These are phyloP conservation scores for Neopestalotiopsis rosae DNA, from an alignment of 2,329 filamentous ascomycete genomes.

Conservation along the genomic window DNA sequence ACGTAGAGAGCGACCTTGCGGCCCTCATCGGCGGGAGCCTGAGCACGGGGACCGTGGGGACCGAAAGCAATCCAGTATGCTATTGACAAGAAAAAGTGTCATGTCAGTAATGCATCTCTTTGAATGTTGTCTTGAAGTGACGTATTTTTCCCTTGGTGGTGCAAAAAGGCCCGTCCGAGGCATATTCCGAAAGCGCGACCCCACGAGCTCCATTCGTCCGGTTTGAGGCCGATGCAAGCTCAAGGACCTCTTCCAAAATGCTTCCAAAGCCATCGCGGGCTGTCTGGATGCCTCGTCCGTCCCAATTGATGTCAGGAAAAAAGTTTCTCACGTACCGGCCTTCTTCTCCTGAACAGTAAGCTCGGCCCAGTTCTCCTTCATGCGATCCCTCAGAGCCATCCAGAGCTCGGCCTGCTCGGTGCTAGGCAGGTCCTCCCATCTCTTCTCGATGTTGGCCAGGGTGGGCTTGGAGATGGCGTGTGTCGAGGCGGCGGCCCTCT, in stretches of 20 bases:
- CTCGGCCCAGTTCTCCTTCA: slow-evolving; percentile 98
- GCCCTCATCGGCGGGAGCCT: slow-evolving; percentile 82
- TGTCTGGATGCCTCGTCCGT: background rate
- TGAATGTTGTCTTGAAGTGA: background rate
- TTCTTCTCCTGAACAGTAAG: slow-evolving; percentile 98
- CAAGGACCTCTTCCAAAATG: background rate
- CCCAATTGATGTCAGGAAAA: slow-evolving; percentile 10
- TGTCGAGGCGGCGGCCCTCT: slow-evolving; percentile 66
- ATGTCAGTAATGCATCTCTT: slow-evolving; percentile 6
- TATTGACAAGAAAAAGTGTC: slow-evolving; percentile 47
- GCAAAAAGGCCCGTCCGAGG: slow-evolving; percentile 1
- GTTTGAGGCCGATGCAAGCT: slow-evolving; percentile 11
- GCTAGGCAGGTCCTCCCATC: slow-evolving; percentile 97
- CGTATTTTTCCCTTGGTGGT: background rate
- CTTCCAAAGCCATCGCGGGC: background rate
- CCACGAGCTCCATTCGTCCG: background rate
- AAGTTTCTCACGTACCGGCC: slow-evolving; percentile 75
- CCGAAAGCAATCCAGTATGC: slow-evolving; percentile 99
- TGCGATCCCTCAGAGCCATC: slow-evolving; percentile 97
- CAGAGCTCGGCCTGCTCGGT: slow-evolving; percentile 99
- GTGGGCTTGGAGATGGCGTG: slow-evolving; percentile 98
- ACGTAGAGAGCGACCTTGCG: slow-evolving; percentile 80
- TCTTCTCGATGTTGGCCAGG: slow-evolving; percentile 97
- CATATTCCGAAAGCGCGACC: slow-evolving; percentile 1
- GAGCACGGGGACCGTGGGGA: slow-evolving; percentile 89